Base-by-base conservation (phyloP, 495 filamentous ascomycete genomes). In the Alectoria sarmentosa region DNA sequence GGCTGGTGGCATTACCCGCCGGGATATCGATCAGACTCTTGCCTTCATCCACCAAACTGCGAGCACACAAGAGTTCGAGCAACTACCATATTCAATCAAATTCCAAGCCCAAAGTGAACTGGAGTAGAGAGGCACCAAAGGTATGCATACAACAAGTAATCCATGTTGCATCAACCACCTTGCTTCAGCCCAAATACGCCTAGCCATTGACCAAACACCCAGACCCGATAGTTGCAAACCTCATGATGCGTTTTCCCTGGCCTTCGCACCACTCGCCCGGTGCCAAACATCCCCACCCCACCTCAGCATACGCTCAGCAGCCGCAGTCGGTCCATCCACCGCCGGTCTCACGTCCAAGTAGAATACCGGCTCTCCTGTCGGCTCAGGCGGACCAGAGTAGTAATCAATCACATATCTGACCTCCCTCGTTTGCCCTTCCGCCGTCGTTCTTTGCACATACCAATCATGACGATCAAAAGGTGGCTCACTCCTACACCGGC, bases 381-480 rank as follows among this genome's bases (percentile, higher is more conserved):
- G 86, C 68, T 98, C 94, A 0, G 90, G 88, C 23, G 87, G 85
- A 0, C 85, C 95, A 11, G 88, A 88, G 75, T 99, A 99, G 75
- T 98, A 99, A 72, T 99, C 94, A 70, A 99, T 99, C 59, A 99
- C 88, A 73, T 99, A 99, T 65, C 94, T 83, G 54, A 96, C 80
- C 79, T 97, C 90, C 72, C 84, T 86, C 63, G 72, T 74, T 67
- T 76, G 64, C 23, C 83, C 80, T 8, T 83, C 82, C n/a, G 85
- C 76, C 23, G 80, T 75, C 30, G 83, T 78, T 52, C 94, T 83
- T 68, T 87, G 81, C 34, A 98, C 88, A 71, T 86, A 98, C 94
- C 94, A 98, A 73, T 98, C 94, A 71, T 98, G 94, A 61, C 94
- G 86, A 76, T 98, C 94, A 70, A 98, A 98, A n/a, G 94, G 94